Conservation (phyloP, 371 early-diverging fungal genomes). For the Nematocida sp. region DNA sequence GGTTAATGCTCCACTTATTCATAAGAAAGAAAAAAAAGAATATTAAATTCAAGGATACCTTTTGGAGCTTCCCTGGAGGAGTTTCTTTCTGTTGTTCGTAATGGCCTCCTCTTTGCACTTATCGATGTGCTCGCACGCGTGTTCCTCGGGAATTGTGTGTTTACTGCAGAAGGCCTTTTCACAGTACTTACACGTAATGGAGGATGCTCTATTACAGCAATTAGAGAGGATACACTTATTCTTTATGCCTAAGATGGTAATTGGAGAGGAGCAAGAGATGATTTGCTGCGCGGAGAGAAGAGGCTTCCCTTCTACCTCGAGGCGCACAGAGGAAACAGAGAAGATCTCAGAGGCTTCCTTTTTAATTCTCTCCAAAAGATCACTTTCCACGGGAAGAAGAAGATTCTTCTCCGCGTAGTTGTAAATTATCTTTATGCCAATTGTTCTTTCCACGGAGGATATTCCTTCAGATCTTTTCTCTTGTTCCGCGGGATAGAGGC, state of each 20-base stretch:
- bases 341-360: constrained; percentile 32
- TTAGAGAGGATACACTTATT: constrained; percentile 10
- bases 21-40: constrained; percentile 48
- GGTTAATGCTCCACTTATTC: constrained; percentile 44
- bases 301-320: constrained; percentile 45
- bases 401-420: constrained; percentile 42
- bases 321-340: constrained; percentile 31
- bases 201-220: constrained; percentile 25
- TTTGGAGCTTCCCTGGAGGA: constrained; percentile 1
- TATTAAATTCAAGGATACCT: neutral
- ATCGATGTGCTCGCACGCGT: constrained; percentile 42
- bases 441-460: constrained; percentile 4
- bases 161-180: constrained; percentile 47
- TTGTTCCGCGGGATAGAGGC: neutral
- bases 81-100: constrained; percentile 37
- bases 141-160: constrained; percentile 56
- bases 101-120: constrained; percentile 46
- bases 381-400: neutral
- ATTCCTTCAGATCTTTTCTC: neutral
- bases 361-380: constrained; percentile 30
- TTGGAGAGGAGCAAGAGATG: neutral
- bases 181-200: constrained; percentile 51
- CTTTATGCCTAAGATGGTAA: constrained; percentile 33
- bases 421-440: constrained; percentile 32
- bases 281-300: constrained; percentile 5